Base-by-base conservation (phyloP, 495 filamentous ascomycete genomes). In the Penicillium lividum region DNA sequence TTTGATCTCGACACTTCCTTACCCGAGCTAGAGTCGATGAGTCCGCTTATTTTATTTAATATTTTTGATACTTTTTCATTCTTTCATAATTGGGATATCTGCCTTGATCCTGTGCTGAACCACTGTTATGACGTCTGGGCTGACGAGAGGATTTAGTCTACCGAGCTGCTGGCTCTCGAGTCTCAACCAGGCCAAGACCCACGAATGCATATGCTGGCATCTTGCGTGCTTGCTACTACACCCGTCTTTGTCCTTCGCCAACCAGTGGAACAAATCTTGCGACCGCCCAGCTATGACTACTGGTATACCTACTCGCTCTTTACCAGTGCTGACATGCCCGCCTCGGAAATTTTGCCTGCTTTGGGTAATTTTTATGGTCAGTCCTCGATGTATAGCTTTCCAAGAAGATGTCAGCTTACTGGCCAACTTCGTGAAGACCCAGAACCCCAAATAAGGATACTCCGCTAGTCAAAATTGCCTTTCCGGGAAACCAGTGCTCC, bases 401-500 rank as follows among this genome's bases (percentile, higher is more conserved):
- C 4, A 28, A 31, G 27, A 49, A 49, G 46, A 49, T 49, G 46
- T 49, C 46, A 4, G 8, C 46, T 4, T 49, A 49, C 27, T 49
- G 46, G 46, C 46, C 5, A 49, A 49, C 15, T 49, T 33, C 9
- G 46, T 49, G 11, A 49, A 49, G 46, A 49, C 46, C 31, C 46
- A 31, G 15, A 31, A 49, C 13, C 46, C 46, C 11, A 49, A 49
- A 28, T n/a, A 49, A 5, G 46, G 46, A n/a, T 28, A 28, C 15
- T 49, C 46, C 10, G 28, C 46, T 15, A 49, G 15, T 49, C 28
- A 6, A 18, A 33, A 9, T 16, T 49, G 46, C 46, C 46, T 16
- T 8, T 15, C 7, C 31, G 46, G 46, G 28, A 9, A 1, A 3
- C 28, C 27, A 31, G 18, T 31, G 28, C 31, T 30, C 46, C 46